These are phyloP conservation scores for Voacanga thouarsii DNA, from an alignment of 257 asterid genomes.

Conservation along the genomic window DNA sequence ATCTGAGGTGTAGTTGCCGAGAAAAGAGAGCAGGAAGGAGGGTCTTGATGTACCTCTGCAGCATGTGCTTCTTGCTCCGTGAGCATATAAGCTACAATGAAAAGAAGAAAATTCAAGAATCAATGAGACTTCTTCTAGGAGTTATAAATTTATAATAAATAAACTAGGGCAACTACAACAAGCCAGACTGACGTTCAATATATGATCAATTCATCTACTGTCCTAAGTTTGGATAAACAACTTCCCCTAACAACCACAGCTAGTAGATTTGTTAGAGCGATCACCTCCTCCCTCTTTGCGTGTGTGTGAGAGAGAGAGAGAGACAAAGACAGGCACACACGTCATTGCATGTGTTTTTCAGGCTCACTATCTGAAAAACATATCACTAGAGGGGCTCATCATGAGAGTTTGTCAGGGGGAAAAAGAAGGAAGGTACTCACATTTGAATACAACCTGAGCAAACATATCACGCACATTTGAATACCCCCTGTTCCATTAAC, in stretches of 20 bases:
- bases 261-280: neutral
- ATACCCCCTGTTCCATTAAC: slow-evolving; percentile 18
- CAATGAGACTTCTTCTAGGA: slow-evolving; percentile 13
- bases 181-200: neutral
- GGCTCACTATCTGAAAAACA: neutral
- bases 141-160: neutral
- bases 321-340: neutral
- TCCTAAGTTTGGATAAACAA: neutral
- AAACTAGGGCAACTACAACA: neutral
- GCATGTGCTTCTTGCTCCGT: slow-evolving; percentile 89
- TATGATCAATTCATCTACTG: neutral
- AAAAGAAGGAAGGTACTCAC: slow-evolving; percentile 16
- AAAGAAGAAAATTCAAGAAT: slow-evolving; percentile 8
- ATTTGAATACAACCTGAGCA: slow-evolving; percentile 14
- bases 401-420: slow-evolving; percentile 14
- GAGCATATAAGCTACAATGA: slow-evolving; percentile 69
- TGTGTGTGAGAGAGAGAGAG: neutral
- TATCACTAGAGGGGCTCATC: neutral
- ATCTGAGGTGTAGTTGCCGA: neutral
- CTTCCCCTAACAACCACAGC: neutral
- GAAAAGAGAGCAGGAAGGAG: slow-evolving; percentile 8
- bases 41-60: slow-evolving; percentile 56
- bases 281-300: neutral
- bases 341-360: neutral
- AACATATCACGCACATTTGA: too few species aligned